Evolutionary conservation across 768 basidiomycete species (phyloP).

Genomic region (Kondoa malvinella): DNA sequence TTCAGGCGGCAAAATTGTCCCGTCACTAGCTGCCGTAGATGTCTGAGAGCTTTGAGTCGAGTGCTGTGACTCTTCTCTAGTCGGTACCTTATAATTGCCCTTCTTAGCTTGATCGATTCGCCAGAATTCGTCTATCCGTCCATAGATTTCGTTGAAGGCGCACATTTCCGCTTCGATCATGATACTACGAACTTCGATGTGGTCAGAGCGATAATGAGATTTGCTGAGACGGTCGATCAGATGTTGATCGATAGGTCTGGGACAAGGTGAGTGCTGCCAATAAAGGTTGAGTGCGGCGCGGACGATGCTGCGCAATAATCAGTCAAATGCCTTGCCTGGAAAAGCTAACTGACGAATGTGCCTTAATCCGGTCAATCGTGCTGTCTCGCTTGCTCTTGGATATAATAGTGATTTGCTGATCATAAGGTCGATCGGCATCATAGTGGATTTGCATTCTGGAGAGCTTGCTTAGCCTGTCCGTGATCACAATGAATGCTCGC

Average conservation of each 20-base stretch:
- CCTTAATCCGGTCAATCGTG: conserved; percentile 53
- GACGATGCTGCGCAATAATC: conserved; percentile 38
- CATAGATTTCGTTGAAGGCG: conserved; percentile 46
- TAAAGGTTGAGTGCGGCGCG: conserved; percentile 43
- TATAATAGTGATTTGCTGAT: conserved; percentile 51
- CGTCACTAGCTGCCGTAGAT: neutral
- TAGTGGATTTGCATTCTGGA: conserved; percentile 69
- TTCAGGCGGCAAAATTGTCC: neutral
- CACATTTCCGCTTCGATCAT: conserved; percentile 80
- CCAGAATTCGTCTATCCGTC: conserved; percentile 51
- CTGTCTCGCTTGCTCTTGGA: conserved; percentile 77
- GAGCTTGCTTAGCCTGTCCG: neutral
- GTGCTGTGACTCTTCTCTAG: neutral
- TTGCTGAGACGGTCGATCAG: neutral
- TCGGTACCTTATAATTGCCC: neutral
- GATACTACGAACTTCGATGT: conserved; percentile 23
- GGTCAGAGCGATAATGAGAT: neutral
- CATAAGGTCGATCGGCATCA: conserved; percentile 34
- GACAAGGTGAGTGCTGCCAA: conserved; percentile 8
- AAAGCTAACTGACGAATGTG: conserved; percentile 37
- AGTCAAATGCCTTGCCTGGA: conserved; percentile 4
- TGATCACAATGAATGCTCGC: neutral
- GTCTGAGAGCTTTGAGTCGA: neutral
- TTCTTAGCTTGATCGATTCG: conserved; percentile 7
- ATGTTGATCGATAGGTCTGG: conserved; percentile 12